phyloP scores from a whole-genome alignment of 352 stramenopile species.

The Pythium apleroticum region DNA sequence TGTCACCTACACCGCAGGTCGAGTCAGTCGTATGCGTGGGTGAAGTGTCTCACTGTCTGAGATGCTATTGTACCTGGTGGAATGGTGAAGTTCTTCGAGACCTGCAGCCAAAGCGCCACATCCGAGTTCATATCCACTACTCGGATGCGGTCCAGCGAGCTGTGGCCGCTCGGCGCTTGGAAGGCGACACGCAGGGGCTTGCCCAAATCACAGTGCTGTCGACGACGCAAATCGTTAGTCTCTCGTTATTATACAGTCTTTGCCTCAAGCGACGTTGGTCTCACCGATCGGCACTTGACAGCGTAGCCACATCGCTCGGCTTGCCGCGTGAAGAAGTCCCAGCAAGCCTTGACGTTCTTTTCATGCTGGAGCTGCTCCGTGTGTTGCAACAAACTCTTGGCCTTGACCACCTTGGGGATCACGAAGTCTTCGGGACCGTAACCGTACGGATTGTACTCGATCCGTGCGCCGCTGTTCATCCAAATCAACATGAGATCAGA shows the following conservation, averaged over 20 bases:
- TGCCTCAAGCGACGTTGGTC: not conserved
- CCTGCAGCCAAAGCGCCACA: constrained; percentile 79
- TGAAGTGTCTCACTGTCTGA: not conserved
- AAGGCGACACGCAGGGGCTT: constrained; percentile 82
- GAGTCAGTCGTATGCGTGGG: not conserved
- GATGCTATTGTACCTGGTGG: constrained; percentile 43
- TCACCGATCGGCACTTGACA: constrained; percentile 74
- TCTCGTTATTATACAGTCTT: not conserved
- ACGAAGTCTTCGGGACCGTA: constrained; percentile 86
- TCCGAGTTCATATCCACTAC: constrained; percentile 87
- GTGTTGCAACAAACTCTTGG: constrained; percentile 85
- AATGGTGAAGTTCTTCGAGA: constrained; percentile 82
- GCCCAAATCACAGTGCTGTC: constrained; percentile 74
- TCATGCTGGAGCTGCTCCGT: constrained; percentile 86
- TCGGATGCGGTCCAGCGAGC: constrained; percentile 72
- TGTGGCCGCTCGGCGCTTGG: constrained; percentile 67
- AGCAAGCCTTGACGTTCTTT: constrained; percentile 71
- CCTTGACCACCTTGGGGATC: constrained; percentile 74
- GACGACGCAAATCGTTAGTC: constrained; percentile 2
- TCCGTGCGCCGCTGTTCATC: constrained; percentile 41
- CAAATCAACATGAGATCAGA: not conserved
- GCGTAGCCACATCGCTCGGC: constrained; percentile 62
- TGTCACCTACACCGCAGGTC: constrained; percentile 31
- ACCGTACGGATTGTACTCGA: constrained; percentile 84
- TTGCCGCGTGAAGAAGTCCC: constrained; percentile 78